Base-by-base conservation (phyloP, 495 filamentous ascomycete genomes). In the Articulospora tetracladia region DNA sequence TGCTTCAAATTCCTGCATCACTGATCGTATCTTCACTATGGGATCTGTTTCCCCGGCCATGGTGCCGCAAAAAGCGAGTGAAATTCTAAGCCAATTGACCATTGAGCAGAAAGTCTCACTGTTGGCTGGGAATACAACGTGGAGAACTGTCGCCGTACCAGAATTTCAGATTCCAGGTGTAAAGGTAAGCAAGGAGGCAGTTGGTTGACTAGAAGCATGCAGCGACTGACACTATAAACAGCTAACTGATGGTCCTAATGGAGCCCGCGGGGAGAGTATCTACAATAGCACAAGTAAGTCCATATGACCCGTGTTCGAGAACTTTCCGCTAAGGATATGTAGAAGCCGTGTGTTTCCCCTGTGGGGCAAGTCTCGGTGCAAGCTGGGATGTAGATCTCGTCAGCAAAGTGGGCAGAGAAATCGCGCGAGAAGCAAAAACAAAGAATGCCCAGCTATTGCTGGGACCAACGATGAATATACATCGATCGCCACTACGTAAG, bases 161-260 rank as follows among this genome's bases (percentile, higher is more conserved):
- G 78, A 82, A 22, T 83, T 89, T 59, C 81, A 81, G 36, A 86
- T 93, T 54, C 89, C 90, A 15, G 77, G 84, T 3, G 73, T 92
- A 44, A 88, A 89, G 61, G 84, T 83, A 17, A 91, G 86, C 39
- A n/a, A n/a, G n/a, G n/a, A n/a, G n/a, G n/a, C n/a, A n/a, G n/a
- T n/a, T n/a, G n/a, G n/a, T n/a, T n/a, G n/a, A n/a, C n/a, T n/a
- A n/a, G n/a, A n/a, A n/a, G n/a, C n/a, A n/a, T n/a, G n/a, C n/a
- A n/a, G n/a, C n/a, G n/a, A n/a, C n/a, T n/a, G n/a, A n/a, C n/a
- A n/a, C n/a, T n/a, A n/a, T n/a, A n/a, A n/a, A n/a, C n/a, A n/a
- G n/a, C n/a, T n/a, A n/a, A n/a, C n/a, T n/a, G 89, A 93, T 73
- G 89, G 89, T 2, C 89, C 89, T 4, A 92, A 91, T 68, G 89